A percentile compares a stretch with the other conserved stretches of the same genome.
These are phyloP conservation scores for Aspergillus tubingensis DNA, from an alignment of 2,329 filamentous ascomycete species.

Conservation along the genomic window DNA sequence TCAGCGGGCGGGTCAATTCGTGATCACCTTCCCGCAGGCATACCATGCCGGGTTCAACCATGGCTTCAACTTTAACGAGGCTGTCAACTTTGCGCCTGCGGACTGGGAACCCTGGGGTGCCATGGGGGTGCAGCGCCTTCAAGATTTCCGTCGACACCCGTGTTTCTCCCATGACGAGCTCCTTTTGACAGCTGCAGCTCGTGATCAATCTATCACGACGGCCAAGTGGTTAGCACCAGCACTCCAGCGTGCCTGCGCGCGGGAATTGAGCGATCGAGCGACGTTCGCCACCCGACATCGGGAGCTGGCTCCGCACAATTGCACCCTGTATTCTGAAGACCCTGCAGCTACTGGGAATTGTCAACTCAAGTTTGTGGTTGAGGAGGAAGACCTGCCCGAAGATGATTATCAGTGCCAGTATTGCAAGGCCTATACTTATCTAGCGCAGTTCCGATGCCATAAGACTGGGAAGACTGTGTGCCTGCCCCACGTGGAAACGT, in stretches of 20 bases:
- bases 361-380: conserved; percentile 62
- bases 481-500: conserved; percentile 74
- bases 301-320: conserved; percentile 56
- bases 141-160: conserved; percentile 84
- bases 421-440: conserved; percentile 89
- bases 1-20: conserved; percentile 91
- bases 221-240: conserved; percentile 95
- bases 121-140: conserved; percentile 79
- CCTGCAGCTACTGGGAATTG: conserved; percentile 52
- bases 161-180: conserved; percentile 98
- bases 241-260: conserved; percentile 72
- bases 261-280: conserved; percentile 69
- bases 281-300: conserved; percentile 69
- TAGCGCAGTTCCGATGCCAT: conserved; percentile 85
- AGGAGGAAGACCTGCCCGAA: conserved; percentile 77
- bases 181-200: conserved; percentile 83
- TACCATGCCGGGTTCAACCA: conserved; percentile 99
- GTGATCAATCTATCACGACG: conserved; percentile 78
- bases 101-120: conserved; percentile 96
- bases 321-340: conserved; percentile 53
- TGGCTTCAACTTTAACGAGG: conserved; percentile 98
- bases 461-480: conserved; percentile 81
- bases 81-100: conserved; percentile 91
- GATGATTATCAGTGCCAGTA: conserved; percentile 90
- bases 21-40: conserved; percentile 94